phyloP scores from a whole-genome alignment of 495 filamentous ascomycete genomes.

The Penicillium salamii region DNA sequence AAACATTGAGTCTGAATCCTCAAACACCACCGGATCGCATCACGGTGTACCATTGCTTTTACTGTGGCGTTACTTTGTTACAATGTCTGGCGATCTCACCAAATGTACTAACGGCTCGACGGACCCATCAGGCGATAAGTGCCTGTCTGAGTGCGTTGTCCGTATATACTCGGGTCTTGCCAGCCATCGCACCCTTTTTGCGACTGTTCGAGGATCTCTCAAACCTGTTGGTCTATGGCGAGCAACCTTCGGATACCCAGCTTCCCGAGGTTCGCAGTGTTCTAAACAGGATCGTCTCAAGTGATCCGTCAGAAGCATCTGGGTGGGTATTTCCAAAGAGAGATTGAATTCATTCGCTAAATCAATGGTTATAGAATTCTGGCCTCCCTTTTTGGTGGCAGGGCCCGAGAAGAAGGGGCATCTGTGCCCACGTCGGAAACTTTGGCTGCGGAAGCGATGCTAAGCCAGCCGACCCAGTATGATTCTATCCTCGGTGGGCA shows the following conservation, averaged over 20 bases:
- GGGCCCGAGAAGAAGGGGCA: not conserved
- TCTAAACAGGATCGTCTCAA: conserved; percentile 11
- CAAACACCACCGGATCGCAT: conserved; percentile 8
- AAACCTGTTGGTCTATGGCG: conserved; percentile 6
- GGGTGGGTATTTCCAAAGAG: not conserved
- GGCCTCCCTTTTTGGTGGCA: not conserved
- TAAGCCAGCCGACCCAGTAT: conserved; percentile 7
- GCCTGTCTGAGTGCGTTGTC: conserved; percentile 13
- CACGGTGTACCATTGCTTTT: conserved; percentile 16
- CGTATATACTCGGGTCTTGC: conserved; percentile 10
- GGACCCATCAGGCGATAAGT: conserved; percentile 10
- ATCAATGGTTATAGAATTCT: not conserved
- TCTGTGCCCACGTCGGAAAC: not conserved
- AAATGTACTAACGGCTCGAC: conserved; percentile 4
- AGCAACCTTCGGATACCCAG: not conserved
- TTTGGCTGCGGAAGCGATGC: conserved; percentile 3
- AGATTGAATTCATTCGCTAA: not conserved
- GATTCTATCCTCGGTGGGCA: conserved; percentile 12
- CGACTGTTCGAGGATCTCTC: conserved; percentile 12
- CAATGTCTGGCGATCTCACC: conserved; percentile 11
- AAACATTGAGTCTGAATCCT: conserved; percentile 10
- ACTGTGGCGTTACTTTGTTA: conserved; percentile 8
- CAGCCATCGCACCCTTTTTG: conserved; percentile 8
- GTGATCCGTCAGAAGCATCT: conserved; percentile 12
- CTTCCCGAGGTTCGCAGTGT: not conserved